Percentiles rank a stretch among this genome's conserved stretches.
Evolutionary conservation across 73 alveolate genomes (phyloP).

Genomic region (Paramecium sonneborni): DNA sequence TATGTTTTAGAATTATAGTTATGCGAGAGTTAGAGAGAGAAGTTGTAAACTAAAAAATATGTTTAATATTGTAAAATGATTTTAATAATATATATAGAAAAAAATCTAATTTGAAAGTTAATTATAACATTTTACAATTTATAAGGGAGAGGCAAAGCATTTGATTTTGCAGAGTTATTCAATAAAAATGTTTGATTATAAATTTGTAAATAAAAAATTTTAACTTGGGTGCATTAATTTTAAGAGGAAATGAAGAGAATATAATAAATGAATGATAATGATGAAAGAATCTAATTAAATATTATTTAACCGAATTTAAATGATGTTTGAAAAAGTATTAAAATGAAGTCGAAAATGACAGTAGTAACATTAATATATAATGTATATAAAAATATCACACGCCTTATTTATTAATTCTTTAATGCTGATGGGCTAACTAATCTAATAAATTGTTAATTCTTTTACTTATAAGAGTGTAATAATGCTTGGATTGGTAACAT

Average conservation of each 20-base stretch:
- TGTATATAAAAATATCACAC: conserved; percentile 19
- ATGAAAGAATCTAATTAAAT: background rate
- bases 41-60: too few species aligned
- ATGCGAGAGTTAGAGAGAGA: too few species aligned
- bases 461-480: conserved; percentile 11
- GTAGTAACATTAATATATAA: background rate
- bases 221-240: background rate
- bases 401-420: conserved; percentile 26
- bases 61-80: too few species aligned
- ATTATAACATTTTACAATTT: too few species aligned
- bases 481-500: background rate
- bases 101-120: too few species aligned
- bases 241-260: background rate
- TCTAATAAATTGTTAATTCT: background rate
- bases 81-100: too few species aligned
- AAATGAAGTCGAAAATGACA: background rate
- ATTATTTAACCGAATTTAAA: background rate
- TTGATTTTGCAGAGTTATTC: too few species aligned
- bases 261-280: background rate
- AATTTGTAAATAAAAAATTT: background rate
- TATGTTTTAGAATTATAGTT: too few species aligned
- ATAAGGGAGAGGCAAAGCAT: too few species aligned
- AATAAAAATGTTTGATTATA: too few species aligned
- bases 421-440: background rate
- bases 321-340: background rate